phyloP scores from a whole-genome alignment of 805 yeast genomes.

The Hanseniaspora vineae region DNA sequence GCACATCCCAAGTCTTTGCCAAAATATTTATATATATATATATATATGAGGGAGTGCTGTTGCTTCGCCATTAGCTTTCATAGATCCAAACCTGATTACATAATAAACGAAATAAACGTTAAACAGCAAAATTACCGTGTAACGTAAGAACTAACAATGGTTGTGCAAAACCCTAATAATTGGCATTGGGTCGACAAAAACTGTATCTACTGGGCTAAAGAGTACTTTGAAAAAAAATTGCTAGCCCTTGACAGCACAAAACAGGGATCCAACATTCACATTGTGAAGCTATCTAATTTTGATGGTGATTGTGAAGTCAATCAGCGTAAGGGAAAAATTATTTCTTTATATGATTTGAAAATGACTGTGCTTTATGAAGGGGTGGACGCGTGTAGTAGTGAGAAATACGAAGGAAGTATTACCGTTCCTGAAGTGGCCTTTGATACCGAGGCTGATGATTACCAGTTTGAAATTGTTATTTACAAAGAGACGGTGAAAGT shows the following conservation, averaged over 20 bases:
- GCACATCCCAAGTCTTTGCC: too few species aligned
- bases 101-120: not conserved
- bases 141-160: constrained; percentile 1
- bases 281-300: constrained; percentile 26
- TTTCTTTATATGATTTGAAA: constrained; percentile 75
- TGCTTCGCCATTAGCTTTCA: too few species aligned
- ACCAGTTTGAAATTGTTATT: constrained; percentile 68
- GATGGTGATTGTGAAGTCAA: constrained; percentile 97
- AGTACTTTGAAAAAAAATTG: constrained; percentile 55
- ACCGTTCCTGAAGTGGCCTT: constrained; percentile 87
- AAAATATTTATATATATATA: too few species aligned
- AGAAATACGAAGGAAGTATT: constrained; percentile 53
- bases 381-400: constrained; percentile 18
- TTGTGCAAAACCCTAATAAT: constrained; percentile 66
- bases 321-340: constrained; percentile 94
- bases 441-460: constrained; percentile 76
- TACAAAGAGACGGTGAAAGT: constrained; percentile 41
- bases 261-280: not conserved
- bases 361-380: constrained; percentile 51
- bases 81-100: too few species aligned
- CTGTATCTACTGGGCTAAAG: constrained; percentile 82
- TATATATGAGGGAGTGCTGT: too few species aligned
- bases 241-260: not conserved
- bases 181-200: constrained; percentile 99
- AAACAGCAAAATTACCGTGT: not conserved